Percentiles rank a stretch among this genome's conserved stretches.
phyloP scores from a whole-genome alignment of 257 asterid genomes.

The Solanum sejunctum region DNA sequence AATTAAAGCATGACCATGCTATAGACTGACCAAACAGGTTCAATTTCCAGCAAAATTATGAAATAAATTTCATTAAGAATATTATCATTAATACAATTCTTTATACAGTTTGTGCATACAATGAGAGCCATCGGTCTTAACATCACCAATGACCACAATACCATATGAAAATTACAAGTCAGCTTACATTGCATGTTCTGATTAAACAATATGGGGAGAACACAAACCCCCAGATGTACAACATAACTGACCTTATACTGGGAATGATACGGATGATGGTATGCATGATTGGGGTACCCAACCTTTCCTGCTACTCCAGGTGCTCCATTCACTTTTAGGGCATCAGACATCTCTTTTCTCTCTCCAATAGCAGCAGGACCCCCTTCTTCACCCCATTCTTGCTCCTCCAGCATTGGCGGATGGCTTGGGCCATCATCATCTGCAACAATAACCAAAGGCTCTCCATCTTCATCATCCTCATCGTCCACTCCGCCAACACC shows the following conservation, averaged over 20 bases:
- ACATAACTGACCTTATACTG: constrained; percentile 95
- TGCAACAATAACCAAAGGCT: constrained; percentile 67
- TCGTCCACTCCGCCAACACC: constrained; percentile 23
- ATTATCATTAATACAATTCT: constrained; percentile 28
- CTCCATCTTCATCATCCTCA: constrained; percentile 71
- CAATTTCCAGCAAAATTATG: background rate
- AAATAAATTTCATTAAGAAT: constrained; percentile 1
- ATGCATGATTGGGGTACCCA: constrained; percentile 55
- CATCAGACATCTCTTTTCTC: constrained; percentile 55
- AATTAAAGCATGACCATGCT: background rate
- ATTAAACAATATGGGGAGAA: constrained; percentile 48
- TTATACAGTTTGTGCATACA: constrained; percentile 17
- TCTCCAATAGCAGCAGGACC: constrained; percentile 55
- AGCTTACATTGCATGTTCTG: constrained; percentile 44
- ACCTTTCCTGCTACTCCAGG: constrained; percentile 45
- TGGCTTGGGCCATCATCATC: constrained; percentile 47
- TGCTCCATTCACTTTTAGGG: constrained; percentile 48
- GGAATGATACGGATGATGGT: constrained; percentile 63
- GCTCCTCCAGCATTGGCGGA: constrained; percentile 50
- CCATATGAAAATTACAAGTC: constrained; percentile 23
- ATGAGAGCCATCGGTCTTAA: constrained; percentile 9
- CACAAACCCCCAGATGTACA: constrained; percentile 27
- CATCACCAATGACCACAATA: constrained; percentile 18
- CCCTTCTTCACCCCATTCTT: constrained; percentile 62
- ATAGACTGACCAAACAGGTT: background rate